Conservation (phyloP, 1,139 yeast species). For the Geotrichum reessii region DNA sequence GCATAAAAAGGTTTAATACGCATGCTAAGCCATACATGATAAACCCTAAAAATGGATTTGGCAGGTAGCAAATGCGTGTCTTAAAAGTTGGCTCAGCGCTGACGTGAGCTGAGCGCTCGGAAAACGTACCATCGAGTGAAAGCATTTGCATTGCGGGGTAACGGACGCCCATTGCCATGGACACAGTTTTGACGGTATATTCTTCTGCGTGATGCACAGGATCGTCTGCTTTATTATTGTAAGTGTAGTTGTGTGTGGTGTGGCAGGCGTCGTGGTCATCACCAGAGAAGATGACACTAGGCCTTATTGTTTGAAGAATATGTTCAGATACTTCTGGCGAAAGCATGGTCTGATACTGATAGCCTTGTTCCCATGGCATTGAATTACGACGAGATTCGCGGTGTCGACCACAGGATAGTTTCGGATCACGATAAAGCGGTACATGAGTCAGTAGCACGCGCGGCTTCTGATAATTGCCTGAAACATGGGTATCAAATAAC, state of each 20-base stretch:
- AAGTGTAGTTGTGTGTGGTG: conserved; percentile 49
- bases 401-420: conserved; percentile 57
- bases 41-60: conserved; percentile 56
- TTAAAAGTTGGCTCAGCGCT: conserved; percentile 14
- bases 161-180: conserved; percentile 87
- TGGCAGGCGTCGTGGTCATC: conserved; percentile 97
- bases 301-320: conserved; percentile 53
- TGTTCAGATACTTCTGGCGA: conserved; percentile 52
- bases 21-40: conserved; percentile 30
- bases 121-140: conserved; percentile 43
- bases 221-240: conserved; percentile 18
- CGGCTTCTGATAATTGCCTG: conserved; percentile 43
- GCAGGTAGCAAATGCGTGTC: conserved; percentile 59
- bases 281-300: conserved; percentile 73
- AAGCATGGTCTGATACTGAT: conserved; percentile 72
- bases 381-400: conserved; percentile 55
- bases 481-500: conserved; percentile 29
- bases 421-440: conserved; percentile 59
- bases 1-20: conserved; percentile 19
- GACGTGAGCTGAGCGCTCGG: background rate
- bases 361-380: conserved; percentile 58
- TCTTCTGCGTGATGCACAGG: conserved; percentile 47
- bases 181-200: conserved; percentile 78
- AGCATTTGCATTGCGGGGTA: conserved; percentile 82
- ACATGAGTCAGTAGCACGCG: conserved; percentile 73